phyloP scores from a whole-genome alignment of 2,329 filamentous ascomycete species.

The Dactylellina parvicollis region DNA sequence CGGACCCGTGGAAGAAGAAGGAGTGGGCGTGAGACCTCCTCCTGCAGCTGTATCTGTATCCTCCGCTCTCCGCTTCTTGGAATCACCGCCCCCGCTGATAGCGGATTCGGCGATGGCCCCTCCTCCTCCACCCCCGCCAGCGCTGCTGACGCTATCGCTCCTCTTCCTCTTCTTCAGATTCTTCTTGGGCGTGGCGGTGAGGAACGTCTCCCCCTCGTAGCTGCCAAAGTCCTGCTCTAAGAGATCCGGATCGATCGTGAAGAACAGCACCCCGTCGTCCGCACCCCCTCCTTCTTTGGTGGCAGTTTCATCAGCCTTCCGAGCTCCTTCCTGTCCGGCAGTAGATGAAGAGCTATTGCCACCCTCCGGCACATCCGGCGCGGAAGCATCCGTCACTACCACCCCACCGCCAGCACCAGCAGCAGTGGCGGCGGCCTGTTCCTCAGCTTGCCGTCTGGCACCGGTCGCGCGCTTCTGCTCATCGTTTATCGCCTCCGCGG shows the following conservation, averaged over 20 bases:
- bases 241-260: constrained; percentile 62
- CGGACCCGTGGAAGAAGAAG: not conserved
- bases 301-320: not conserved
- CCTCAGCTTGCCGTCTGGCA: constrained; percentile 55
- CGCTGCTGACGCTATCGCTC: constrained; percentile 59
- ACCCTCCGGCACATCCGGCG: constrained; percentile 52
- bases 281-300: not conserved
- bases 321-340: too few relatives aligned
- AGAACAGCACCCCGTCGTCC: constrained; percentile 13
- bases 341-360: constrained; percentile 61
- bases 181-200: constrained; percentile 34
- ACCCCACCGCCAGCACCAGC: constrained; percentile 63
- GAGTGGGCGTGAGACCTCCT: constrained; percentile 53
- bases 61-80: constrained; percentile 51
- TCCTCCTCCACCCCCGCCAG: too few relatives aligned
- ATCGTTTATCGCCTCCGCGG: constrained; percentile 73
- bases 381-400: constrained; percentile 24
- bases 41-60: constrained; percentile 40
- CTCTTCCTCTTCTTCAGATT: constrained; percentile 57
- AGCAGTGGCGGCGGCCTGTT: constrained; percentile 61
- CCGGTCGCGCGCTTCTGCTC: constrained; percentile 57
- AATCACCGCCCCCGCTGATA: not conserved
- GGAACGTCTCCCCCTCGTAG: constrained; percentile 73
- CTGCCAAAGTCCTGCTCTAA: constrained; percentile 80
- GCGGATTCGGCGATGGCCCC: not conserved